A percentile compares a stretch with the other conserved stretches of the same genome.
phyloP scores from a whole-genome alignment of 306 rosid species.

The Quercus mongolica region DNA sequence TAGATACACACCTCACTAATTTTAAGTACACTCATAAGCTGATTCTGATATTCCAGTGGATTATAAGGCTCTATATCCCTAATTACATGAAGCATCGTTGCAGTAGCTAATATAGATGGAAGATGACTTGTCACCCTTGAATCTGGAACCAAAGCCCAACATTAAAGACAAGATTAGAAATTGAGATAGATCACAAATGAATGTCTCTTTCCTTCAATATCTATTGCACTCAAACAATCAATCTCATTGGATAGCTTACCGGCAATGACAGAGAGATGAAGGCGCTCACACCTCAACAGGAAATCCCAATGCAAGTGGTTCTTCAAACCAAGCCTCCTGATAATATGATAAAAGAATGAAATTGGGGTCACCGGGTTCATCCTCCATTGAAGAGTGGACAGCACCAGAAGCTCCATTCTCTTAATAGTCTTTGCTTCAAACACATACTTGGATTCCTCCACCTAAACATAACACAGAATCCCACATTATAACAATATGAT shows the following conservation, averaged over 20 bases:
- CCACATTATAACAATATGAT: conserved; percentile 6
- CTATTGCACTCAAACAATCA: not conserved
- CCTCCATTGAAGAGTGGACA: conserved; percentile 87
- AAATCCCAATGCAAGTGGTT: conserved; percentile 69
- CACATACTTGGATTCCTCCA: conserved; percentile 64
- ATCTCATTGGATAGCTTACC: conserved; percentile 41
- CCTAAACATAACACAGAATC: conserved; percentile 39
- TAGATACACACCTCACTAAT: conserved; percentile 64
- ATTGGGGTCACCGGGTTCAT: conserved; percentile 90
- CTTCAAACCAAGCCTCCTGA: conserved; percentile 74
- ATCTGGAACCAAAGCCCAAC: conserved; percentile 42
- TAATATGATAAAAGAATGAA: conserved; percentile 80
- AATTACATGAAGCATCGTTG: conserved; percentile 72
- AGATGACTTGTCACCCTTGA: conserved; percentile 51
- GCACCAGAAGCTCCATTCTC: conserved; percentile 94
- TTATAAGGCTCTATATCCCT: conserved; percentile 64
- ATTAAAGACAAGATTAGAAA: conserved; percentile 7
- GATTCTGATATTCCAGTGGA: conserved; percentile 56
- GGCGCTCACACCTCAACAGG: conserved; percentile 65
- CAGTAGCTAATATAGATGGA: conserved; percentile 86
- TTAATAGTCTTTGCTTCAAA: conserved; percentile 82
- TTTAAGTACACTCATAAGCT: conserved; percentile 64
- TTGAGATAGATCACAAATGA: not conserved
- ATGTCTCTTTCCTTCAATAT: not conserved
- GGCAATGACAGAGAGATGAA: conserved; percentile 54